Percentiles rank a stretch among this genome's conserved stretches.
Evolutionary conservation across 2,329 filamentous ascomycete species (phyloP).

Genomic region (Claviceps arundinis): DNA sequence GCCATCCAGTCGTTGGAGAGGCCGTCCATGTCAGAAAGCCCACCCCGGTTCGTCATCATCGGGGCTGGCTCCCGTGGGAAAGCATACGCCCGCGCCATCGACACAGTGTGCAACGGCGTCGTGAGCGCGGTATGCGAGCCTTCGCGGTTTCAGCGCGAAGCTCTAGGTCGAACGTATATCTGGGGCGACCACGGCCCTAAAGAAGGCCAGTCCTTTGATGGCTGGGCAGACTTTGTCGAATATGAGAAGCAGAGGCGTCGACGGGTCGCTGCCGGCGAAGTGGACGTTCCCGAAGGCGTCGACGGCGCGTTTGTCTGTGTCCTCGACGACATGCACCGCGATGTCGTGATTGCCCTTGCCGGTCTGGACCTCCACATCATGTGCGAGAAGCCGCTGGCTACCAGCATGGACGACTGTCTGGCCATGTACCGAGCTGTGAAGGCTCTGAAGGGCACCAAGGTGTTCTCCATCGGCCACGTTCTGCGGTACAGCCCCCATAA

Average conservation of each 20-base stretch:
- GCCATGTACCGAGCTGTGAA: constrained; percentile 51
- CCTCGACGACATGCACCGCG: constrained; percentile 76
- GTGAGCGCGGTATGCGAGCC: constrained; percentile 76
- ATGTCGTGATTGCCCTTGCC: constrained; percentile 64
- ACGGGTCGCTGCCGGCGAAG: constrained; percentile 34
- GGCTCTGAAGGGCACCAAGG: constrained; percentile 18
- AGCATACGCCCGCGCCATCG: constrained; percentile 57
- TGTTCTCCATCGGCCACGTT: constrained; percentile 92
- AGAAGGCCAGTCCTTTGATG: constrained; percentile 55
- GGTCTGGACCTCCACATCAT: constrained; percentile 66
- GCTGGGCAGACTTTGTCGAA: constrained; percentile 63
- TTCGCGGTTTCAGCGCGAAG: constrained; percentile 57
- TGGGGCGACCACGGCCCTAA: constrained; percentile 42
- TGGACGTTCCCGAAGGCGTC: constrained; percentile 36
- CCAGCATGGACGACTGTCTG: constrained; percentile 64
- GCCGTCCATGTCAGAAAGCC: constrained; percentile 31
- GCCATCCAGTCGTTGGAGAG: constrained; percentile 21
- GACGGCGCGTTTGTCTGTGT: constrained; percentile 55
- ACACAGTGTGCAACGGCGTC: constrained; percentile 49
- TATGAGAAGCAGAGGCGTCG: constrained; percentile 55
- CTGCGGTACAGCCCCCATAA: constrained; percentile 90
- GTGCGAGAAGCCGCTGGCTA: constrained; percentile 89
- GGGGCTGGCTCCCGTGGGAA: constrained; percentile 71
- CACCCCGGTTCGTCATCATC: constrained; percentile 62
- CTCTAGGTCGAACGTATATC: constrained; percentile 59